Conservation (phyloP, 2,329 filamentous ascomycete species). For the Metarhizium humberi region DNA sequence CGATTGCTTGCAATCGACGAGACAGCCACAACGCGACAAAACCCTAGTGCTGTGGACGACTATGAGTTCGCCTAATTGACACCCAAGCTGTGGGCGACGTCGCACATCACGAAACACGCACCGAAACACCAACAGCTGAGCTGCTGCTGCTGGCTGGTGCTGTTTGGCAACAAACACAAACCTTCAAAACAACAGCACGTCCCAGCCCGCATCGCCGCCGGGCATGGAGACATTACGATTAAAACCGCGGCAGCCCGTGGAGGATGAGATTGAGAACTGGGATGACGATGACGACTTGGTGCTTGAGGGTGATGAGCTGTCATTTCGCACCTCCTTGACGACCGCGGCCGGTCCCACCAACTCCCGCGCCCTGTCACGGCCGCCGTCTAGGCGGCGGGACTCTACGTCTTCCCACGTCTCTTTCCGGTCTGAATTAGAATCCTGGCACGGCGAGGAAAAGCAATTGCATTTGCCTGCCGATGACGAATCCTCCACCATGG, state of each 20-base stretch:
- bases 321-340: slow-evolving; percentile 41
- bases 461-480: slow-evolving; percentile 78
- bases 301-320: slow-evolving; percentile 58
- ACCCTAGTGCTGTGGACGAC: slow-evolving; percentile 6
- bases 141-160: neutral
- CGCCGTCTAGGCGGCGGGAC: slow-evolving; percentile 49
- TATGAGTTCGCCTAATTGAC: slow-evolving; percentile 14
- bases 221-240: slow-evolving; percentile 47
- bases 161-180: neutral
- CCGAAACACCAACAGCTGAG: neutral
- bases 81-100: slow-evolving; percentile 2
- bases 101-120: neutral
- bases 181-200: slow-evolving; percentile 1
- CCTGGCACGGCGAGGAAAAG: slow-evolving; percentile 69
- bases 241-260: slow-evolving; percentile 43
- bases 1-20: neutral
- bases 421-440: slow-evolving; percentile 73
- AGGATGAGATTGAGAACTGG: slow-evolving; percentile 64
- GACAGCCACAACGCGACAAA: neutral
- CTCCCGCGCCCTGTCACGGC: slow-evolving; percentile 6
- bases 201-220: slow-evolving; percentile 8
- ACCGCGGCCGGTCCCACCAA: slow-evolving; percentile 15
- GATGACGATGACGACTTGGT: slow-evolving; percentile 64
- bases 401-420: slow-evolving; percentile 77
- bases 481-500: slow-evolving; percentile 72